Evolutionary conservation across 2,329 filamentous ascomycete genomes (phyloP), one percentile per base, ranked within the genome.

Genomic region (Biscogniauxia marginata): DNA sequence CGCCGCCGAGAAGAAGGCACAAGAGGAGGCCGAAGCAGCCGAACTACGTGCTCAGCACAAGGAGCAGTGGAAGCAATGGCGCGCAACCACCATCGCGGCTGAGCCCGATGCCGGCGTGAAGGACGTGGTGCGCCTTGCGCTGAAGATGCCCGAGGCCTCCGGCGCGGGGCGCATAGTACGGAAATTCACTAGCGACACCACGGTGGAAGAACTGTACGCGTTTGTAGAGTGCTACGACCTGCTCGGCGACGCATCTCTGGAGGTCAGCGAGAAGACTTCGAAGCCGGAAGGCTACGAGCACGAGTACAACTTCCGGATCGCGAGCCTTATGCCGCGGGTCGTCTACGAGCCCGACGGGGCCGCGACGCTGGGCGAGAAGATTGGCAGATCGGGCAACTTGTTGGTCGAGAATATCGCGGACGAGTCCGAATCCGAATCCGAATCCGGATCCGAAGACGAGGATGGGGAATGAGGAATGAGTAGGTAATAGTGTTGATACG

Each of bases 171-270:
- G 93, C 45, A 83, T 96, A 2, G 84, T 96, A 54, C 83, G 93
- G 45, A 84, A 84, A 50, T 98, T 99, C 70, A 73, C 79, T 0
- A 78, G 81, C 1, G 78, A 84, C n/a, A 84, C 89, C 0, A 80
- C 83, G 2, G 77, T 98, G 39, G 93, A 98, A 70, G 92, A 97
- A 67, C 76, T 99, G 5, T 98, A 98, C 72, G 95, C 93, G 0
- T 97, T 96, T 74, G 92, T 98, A 2, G 95, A 99, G 70, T 98
- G 93, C 74, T 88, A 92, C 70, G 86, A 91, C 52, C 65, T 88
- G 5, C 65, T 92, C 1, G 72, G 68, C 20, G 66, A 64, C 3
- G 71, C 30, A 16, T 11, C 11, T 39, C 30, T 39, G 19, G 71
- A 72, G 1, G 49, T 54, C 5, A 59, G 56, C 6, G 67, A 74